Evolutionary conservation across 352 stramenopile genomes (phyloP).

Genomic region (Globisporangium perplexum): DNA sequence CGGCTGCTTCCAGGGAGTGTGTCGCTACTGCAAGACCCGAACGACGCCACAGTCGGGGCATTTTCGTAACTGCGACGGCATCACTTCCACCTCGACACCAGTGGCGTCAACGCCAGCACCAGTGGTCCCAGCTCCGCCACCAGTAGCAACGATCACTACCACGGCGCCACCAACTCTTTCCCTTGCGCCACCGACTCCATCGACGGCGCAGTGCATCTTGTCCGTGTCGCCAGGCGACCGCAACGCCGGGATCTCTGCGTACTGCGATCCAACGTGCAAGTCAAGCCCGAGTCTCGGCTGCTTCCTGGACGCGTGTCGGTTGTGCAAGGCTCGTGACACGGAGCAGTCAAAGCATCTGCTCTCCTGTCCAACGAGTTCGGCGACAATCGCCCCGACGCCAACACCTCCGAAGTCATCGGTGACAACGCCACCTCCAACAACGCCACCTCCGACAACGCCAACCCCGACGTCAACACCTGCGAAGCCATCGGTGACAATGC

Average conservation of each 20-base stretch:
- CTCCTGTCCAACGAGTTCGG: neutral
- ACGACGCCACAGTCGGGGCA: constrained; percentile 2
- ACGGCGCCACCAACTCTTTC: too few species aligned
- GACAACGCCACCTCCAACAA: neutral
- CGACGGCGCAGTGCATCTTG: too few species aligned
- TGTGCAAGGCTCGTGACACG: neutral
- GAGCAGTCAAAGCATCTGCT: constrained; percentile 4
- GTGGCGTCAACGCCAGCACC: too few species aligned
- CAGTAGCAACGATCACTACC: too few species aligned
- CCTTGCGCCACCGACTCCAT: too few species aligned
- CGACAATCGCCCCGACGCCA: too few species aligned
- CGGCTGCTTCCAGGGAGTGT: constrained; percentile 1
- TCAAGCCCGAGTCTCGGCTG: neutral
- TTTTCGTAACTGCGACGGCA: neutral
- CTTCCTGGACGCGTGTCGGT: constrained; percentile 3
- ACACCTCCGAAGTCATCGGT: too few species aligned
- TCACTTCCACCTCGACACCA: too few species aligned
- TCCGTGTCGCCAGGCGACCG: neutral
- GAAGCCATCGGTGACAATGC: neutral
- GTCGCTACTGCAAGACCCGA: constrained; percentile 2
- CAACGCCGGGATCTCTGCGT: neutral
- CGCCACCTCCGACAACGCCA: neutral
- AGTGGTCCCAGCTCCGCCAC: too few species aligned
- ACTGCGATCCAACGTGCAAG: constrained; percentile 1
- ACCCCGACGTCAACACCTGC: neutral